Evolutionary conservation across 495 filamentous ascomycete genomes (phyloP).

Genomic region (Penicillium waksmanii): DNA sequence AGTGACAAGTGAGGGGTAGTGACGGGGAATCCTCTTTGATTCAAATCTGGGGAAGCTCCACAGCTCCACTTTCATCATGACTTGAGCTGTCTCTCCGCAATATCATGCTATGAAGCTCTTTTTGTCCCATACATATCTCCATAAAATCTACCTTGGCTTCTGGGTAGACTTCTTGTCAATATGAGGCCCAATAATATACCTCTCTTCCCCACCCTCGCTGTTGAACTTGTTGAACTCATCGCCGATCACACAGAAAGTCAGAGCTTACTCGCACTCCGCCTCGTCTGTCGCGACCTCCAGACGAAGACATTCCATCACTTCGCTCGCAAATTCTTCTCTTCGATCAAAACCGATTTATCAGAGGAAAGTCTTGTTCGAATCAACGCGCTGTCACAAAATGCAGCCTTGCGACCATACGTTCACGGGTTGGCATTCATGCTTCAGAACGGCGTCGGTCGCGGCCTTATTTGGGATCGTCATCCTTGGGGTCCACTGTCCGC

Average conservation of each 20-base stretch:
- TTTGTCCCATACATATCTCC: not conserved
- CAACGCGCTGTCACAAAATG: slow-evolving; percentile 22
- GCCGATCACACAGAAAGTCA: slow-evolving; percentile 13
- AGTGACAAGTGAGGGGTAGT: slow-evolving; percentile 26
- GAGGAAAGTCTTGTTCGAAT: slow-evolving; percentile 28
- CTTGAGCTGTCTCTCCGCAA: not conserved
- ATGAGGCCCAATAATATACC: slow-evolving; percentile 4
- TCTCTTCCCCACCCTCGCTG: slow-evolving; percentile 17
- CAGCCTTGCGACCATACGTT: slow-evolving; percentile 23
- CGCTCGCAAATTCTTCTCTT: slow-evolving; percentile 28
- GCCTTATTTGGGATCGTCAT: slow-evolving; percentile 30
- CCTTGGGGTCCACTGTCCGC: slow-evolving; percentile 32
- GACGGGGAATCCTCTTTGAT: slow-evolving; percentile 1
- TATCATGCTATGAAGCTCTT: not conserved
- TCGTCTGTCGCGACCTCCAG: slow-evolving; percentile 30
- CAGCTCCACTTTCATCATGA: slow-evolving; percentile 14
- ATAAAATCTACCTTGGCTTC: not conserved
- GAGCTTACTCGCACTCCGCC: slow-evolving; percentile 24
- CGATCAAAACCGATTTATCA: slow-evolving; percentile 32
- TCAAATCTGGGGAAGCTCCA: slow-evolving; percentile 32
- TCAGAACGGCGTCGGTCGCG: slow-evolving; percentile 29
- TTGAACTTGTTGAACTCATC: slow-evolving; percentile 34
- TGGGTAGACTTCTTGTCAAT: not conserved
- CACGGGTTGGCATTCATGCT: slow-evolving; percentile 30
- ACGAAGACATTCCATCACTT: slow-evolving; percentile 34